Conservation (phyloP, 768 basidiomycete genomes). For the Hypholoma fasciculare region DNA sequence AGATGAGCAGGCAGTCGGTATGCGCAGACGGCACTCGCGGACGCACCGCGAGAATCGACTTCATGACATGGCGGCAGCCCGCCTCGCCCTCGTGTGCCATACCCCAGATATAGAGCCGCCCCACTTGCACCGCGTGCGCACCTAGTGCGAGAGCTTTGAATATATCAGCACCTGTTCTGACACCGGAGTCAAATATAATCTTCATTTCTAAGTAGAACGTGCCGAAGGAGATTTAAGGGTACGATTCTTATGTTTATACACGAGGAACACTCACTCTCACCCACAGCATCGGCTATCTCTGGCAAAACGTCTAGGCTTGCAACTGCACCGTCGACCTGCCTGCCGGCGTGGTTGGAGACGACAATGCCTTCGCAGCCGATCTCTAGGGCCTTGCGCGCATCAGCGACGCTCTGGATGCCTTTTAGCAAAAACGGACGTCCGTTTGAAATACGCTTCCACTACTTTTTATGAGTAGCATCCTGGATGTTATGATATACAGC, state of each 20-base stretch:
- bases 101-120: constrained; percentile 50
- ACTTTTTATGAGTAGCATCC: not conserved
- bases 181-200: constrained; percentile 55
- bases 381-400: constrained; percentile 47
- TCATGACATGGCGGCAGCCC: constrained; percentile 56
- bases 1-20: not conserved
- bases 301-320: constrained; percentile 49
- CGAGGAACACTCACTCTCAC: constrained; percentile 36
- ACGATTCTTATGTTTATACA: too few species aligned
- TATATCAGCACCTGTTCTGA: constrained; percentile 50
- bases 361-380: constrained; percentile 54
- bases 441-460: constrained; percentile 50
- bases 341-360: constrained; percentile 56
- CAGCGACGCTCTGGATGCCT: constrained; percentile 48
- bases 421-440: constrained; percentile 54
- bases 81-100: constrained; percentile 52
- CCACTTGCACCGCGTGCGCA: constrained; percentile 51
- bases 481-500: not conserved
- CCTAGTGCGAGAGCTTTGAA: constrained; percentile 59
- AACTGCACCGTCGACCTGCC: constrained; percentile 59
- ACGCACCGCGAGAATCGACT: constrained; percentile 41
- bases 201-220: constrained; percentile 36
- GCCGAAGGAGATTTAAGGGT: too few species aligned
- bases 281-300: constrained; percentile 52
- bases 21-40: not conserved